A percentile compares a stretch with the other conserved stretches of the same genome.
phyloP scores from a whole-genome alignment of 2,329 filamentous ascomycete species.

The Exophiala lecanii-corni region DNA sequence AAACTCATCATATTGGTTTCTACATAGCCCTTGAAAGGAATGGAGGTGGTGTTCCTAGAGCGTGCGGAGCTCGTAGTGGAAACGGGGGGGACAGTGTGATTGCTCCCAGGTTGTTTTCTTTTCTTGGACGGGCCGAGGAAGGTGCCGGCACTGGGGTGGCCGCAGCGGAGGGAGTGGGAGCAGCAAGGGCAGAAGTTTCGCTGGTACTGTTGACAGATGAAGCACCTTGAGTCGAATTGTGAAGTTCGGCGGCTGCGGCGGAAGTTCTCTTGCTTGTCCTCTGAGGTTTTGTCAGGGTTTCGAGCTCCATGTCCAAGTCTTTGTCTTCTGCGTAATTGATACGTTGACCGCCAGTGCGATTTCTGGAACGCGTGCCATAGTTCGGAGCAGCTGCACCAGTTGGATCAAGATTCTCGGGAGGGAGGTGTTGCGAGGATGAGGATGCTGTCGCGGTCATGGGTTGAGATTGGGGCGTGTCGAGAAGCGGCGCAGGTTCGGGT shows the following conservation, averaged over 20 bases:
- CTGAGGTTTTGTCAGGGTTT: slow-evolving; percentile 43
- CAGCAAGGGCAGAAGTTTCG: slow-evolving; percentile 3
- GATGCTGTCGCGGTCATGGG: slow-evolving; percentile 43
- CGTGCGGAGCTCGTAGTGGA: slow-evolving; percentile 31
- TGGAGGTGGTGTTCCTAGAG: slow-evolving; percentile 29
- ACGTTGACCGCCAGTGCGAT: slow-evolving; percentile 72
- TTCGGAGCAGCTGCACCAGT: slow-evolving; percentile 53
- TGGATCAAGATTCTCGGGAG: slow-evolving; percentile 35
- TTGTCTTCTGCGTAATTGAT: slow-evolving; percentile 94
- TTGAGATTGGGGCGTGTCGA: slow-evolving; percentile 37
- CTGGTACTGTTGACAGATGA: slow-evolving; percentile 11
- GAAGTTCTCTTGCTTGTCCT: slow-evolving; percentile 24
- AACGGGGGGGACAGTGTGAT: slow-evolving; percentile 33
- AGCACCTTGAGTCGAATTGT: slow-evolving; percentile 8
- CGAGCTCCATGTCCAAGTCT: slow-evolving; percentile 87
- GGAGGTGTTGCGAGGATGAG: slow-evolving; percentile 35
- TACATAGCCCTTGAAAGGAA: slow-evolving; percentile 27
- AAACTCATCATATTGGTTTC: slow-evolving; percentile 89
- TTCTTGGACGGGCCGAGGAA: slow-evolving; percentile 63
- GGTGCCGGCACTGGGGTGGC: slow-evolving; percentile 48
- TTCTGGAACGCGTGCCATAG: slow-evolving; percentile 92
- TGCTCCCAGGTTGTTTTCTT: slow-evolving; percentile 66
- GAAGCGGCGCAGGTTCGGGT: slow-evolving; percentile 24
- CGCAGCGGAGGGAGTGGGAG: neutral
- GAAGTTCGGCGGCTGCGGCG: slow-evolving; percentile 11